Base-by-base conservation (phyloP, 805 yeast genomes). In the Teunomyces tritomae region DNA sequence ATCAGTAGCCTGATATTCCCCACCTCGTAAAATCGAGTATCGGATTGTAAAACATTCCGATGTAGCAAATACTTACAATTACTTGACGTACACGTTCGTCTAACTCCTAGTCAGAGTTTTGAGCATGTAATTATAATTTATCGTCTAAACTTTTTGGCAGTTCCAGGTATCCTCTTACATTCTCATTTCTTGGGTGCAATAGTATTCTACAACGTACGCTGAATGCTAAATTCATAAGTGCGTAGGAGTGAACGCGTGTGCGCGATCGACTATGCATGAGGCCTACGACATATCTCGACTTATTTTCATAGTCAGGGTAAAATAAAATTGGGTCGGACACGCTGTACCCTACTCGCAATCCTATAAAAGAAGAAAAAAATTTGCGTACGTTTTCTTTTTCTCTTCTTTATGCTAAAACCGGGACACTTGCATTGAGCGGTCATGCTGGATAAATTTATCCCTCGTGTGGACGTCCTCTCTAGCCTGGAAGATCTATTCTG, bases 401-500 rank as follows among this genome's bases (percentile, higher is more conserved):
- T 36, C 47, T 24, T 39, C 47, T 24, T 39, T 33, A 45, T 35
- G 41, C 41, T 40, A 48, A 41, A 39, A 34, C 40, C 52, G 42
- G 52, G 52, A 48, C 49, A 39, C 36, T 48, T 53, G 43, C 45
- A 46, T 39, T 52, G 57, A 52, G 55, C 58, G 51, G 39, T 33
- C 54, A 50, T 44, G 55, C 55, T 43, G 58, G 57, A 44, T 32
- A 14, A 5, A 6, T 39, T 44, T 32, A 43, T 51, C 58, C 52
- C 54, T 50, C 52, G 52, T 50, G 50, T 52, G 56, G 36, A 28
- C 45, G 56, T 50, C 47, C 57, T 54, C 59, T 52, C 50, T 52
- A 44, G 53, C 55, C 49, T 46, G 59, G 45, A 30, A 55, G 55
- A 55, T 37, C 35, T 44, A 50, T 10, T 20, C 10, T 42, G 45